Conservation (phyloP, 257 asterid genomes). For the Gentiana macrophylla region DNA sequence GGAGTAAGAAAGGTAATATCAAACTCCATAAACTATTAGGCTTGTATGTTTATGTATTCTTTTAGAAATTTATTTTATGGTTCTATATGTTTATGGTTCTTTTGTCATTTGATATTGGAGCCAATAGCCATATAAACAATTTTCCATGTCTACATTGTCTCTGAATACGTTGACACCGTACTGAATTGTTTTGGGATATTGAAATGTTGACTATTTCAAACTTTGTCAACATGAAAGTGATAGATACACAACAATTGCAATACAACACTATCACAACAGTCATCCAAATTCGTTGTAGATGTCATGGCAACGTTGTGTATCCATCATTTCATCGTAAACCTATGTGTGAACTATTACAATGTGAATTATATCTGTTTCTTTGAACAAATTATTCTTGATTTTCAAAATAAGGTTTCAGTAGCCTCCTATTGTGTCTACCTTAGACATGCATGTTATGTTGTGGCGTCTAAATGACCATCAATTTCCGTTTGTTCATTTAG, state of each 20-base stretch:
- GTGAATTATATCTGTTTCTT: neutral
- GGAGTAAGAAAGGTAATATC: conserved; percentile 85
- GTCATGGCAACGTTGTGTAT: neutral
- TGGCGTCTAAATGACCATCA: conserved; percentile 5
- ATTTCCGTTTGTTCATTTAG: conserved; percentile 30
- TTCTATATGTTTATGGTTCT: neutral
- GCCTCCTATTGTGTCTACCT: no score
- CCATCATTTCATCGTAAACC: neutral
- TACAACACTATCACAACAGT: no score
- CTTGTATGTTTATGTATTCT: no score
- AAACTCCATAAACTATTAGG: neutral
- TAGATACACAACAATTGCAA: no score
- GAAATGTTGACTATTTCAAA: no score
- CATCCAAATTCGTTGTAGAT: neutral
- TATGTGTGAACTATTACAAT: neutral
- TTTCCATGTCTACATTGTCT: neutral
- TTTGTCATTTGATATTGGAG: neutral
- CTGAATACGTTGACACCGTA: neutral
- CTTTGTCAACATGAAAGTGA: no score
- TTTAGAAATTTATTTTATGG: no score
- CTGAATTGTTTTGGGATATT: no score
- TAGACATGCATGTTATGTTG: neutral
- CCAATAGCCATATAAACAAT: neutral
- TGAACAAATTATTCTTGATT: neutral
- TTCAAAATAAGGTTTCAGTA: neutral